Percentiles rank a stretch among this genome's conserved stretches.
phyloP scores from a whole-genome alignment of 768 basidiomycete species.

The Rhodosporidiobolus sp. region DNA sequence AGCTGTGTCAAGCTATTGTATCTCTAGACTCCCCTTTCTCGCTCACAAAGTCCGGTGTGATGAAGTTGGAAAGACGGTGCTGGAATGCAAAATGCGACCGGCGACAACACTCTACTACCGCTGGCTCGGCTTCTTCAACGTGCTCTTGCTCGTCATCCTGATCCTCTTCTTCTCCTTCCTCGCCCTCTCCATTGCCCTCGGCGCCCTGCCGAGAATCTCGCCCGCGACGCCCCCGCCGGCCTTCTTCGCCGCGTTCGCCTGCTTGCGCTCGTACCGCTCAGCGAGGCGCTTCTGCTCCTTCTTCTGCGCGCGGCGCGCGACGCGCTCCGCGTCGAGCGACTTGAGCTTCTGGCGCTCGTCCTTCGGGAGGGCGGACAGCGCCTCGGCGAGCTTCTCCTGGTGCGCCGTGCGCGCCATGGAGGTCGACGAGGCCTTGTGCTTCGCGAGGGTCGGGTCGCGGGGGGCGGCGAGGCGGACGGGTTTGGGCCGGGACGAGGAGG shows the following conservation, averaged over 20 bases:
- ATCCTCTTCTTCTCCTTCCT: slow-evolving; percentile 40
- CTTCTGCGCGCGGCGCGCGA: slow-evolving; percentile 61
- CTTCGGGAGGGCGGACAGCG: slow-evolving; percentile 72
- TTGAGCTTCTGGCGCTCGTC: slow-evolving; percentile 83
- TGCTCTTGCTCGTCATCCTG: slow-evolving; percentile 8
- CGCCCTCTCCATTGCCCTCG: slow-evolving; percentile 23
- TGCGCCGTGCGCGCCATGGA: slow-evolving; percentile 63
- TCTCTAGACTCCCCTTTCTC: too few relatives aligned
- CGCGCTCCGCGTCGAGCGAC: slow-evolving; percentile 70
- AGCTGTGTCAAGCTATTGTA: too few relatives aligned
- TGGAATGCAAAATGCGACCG: too few relatives aligned
- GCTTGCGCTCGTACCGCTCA: slow-evolving; percentile 38
- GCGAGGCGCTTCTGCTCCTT: slow-evolving; percentile 41
- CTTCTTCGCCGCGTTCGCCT: slow-evolving; percentile 32
- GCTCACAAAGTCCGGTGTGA: too few relatives aligned
- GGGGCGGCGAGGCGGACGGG: slow-evolving; percentile 34
- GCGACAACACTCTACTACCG: not conserved
- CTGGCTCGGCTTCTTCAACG: slow-evolving; percentile 11
- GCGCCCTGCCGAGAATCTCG: slow-evolving; percentile 25
- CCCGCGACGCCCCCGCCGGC: slow-evolving; percentile 12
- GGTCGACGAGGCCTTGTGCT: slow-evolving; percentile 28
- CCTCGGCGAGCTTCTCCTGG: slow-evolving; percentile 74
- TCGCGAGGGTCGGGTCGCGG: slow-evolving; percentile 34
- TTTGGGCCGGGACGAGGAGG: slow-evolving; percentile 17
- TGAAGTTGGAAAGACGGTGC: too few relatives aligned